Evolutionary conservation across 1,284 basidiomycete species (phyloP), one percentile per base, ranked within the genome.

Genomic region (Calocybe gambosa): DNA sequence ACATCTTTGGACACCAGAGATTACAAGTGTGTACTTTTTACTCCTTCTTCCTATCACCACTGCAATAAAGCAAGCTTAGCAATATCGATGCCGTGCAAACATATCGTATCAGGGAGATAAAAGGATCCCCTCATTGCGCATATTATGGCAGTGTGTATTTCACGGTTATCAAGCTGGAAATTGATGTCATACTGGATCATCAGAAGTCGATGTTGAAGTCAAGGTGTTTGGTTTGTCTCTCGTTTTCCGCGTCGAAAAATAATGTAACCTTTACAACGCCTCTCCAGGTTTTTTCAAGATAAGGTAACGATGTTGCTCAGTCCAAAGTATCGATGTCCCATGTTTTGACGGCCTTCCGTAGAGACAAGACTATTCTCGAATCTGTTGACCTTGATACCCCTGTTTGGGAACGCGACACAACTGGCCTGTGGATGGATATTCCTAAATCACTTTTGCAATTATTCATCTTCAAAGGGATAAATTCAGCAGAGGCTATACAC

Each of bases 371-470:
- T 12, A 87, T 93, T 44, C 69, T 94, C 20, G 91, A 94, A 54
- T 69, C 76, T 0, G 88, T 94, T 15, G 83, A 90, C 53, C 67
- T 94, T 29, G 82, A 92, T 38, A 89, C 82, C 13, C 85, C 85
- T 0, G 79, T 89, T 0, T 92, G 86, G 73, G 77, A 88, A 54
- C 80, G 82, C 15, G 76, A 83, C 46, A 82, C 87, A 0, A 81
- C 76, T 1, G 92, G 92, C 1, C 73, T 91, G 53, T 95, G 93
- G 93, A 70, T 95, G 20, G 89, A 95, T 58, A 71, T 94, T 1
- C 88, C 91, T 0, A 69, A 69, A 40, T 31, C 61, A 9, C 69
- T 71, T 39, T 63, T 84, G 43, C 66, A 64, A 28, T 67, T 80
- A 41, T 75, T 95, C 59, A 68, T 68, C 3, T 58, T 62, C 16